phyloP scores from a whole-genome alignment of 208 protist species.

The Trypanosoma boissoni region DNA sequence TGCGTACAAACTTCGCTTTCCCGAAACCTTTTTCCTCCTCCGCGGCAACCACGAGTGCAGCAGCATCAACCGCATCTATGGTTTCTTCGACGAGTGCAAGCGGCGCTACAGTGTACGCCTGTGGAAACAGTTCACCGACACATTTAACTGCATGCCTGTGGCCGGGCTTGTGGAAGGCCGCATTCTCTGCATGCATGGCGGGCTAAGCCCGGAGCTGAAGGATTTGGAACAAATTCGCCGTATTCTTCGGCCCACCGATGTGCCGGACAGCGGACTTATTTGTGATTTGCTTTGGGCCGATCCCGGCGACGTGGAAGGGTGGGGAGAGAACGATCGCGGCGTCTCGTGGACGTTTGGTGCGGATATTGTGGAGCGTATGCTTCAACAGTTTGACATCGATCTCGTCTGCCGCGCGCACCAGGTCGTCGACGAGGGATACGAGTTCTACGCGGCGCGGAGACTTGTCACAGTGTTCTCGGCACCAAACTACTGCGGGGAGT shows the following conservation, averaged over 20 bases:
- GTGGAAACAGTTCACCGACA: slow-evolving; percentile 87
- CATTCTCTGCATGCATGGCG: slow-evolving; percentile 59
- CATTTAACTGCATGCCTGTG: slow-evolving; percentile 74
- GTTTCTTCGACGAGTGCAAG: slow-evolving; percentile 99
- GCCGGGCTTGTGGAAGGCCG: slow-evolving; percentile 41
- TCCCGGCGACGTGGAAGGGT: slow-evolving; percentile 92
- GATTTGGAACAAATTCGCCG: slow-evolving; percentile 88
- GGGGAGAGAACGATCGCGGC: slow-evolving; percentile 97
- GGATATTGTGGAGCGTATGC: slow-evolving; percentile 93
- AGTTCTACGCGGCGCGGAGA: slow-evolving; percentile 97
- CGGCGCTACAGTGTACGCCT: slow-evolving; percentile 90
- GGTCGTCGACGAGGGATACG: slow-evolving; percentile 96
- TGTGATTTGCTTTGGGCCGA: slow-evolving; percentile 98
- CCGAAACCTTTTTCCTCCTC: slow-evolving; percentile 97
- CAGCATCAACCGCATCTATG: slow-evolving; percentile 98
- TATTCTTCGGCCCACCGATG: slow-evolving; percentile 94
- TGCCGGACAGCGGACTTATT: slow-evolving; percentile 96
- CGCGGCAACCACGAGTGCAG: slow-evolving; percentile 98
- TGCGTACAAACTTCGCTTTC: slow-evolving; percentile 95
- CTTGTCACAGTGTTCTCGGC: slow-evolving; percentile 98
- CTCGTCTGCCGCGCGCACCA: slow-evolving; percentile 98
- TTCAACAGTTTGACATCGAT: slow-evolving; percentile 96
- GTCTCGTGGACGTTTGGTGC: slow-evolving; percentile 97
- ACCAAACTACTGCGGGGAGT: slow-evolving; percentile 99
- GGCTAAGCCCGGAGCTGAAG: slow-evolving; percentile 84